These are phyloP conservation scores for Candida nanaspora DNA, from an alignment of 805 yeast genomes.

Conservation along the genomic window DNA sequence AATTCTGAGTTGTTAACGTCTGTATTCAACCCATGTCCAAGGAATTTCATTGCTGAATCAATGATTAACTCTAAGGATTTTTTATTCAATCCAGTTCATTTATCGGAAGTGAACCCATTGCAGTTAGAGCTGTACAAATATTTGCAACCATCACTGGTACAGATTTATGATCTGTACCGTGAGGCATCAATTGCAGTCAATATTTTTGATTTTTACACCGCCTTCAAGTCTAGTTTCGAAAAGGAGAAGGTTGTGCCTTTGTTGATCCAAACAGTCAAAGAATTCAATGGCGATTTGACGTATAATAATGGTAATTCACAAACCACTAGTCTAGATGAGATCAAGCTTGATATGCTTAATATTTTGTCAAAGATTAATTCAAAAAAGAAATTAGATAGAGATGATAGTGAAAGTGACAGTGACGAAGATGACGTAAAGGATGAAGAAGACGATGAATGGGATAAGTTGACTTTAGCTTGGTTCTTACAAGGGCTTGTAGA, in stretches of 20 bases:
- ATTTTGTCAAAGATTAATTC: background rate
- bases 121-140: constrained; percentile 22
- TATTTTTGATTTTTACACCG: constrained; percentile 27
- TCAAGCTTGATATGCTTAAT: background rate
- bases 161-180: constrained; percentile 60
- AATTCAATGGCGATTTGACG: background rate
- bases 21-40: constrained; percentile 36
- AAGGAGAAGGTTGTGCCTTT: constrained; percentile 11
- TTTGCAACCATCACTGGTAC: constrained; percentile 44
- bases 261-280: constrained; percentile 4
- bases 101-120: constrained; percentile 5
- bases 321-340: background rate
- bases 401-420: background rate
- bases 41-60: constrained; percentile 33
- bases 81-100: constrained; percentile 20
- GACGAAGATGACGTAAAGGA: constrained; percentile 12
- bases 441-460: constrained; percentile 45
- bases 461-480: constrained; percentile 56
- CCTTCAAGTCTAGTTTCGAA: constrained; percentile 26
- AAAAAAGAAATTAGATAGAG: too few relatives aligned
- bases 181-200: constrained; percentile 62
- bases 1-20: constrained; percentile 21
- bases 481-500: constrained; percentile 72
- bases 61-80: constrained; percentile 31
- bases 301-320: background rate